A percentile compares a stretch with the other conserved stretches of the same genome.
Evolutionary conservation across 164 flowering plant species (phyloP).

Genomic region (Piper betle): DNA sequence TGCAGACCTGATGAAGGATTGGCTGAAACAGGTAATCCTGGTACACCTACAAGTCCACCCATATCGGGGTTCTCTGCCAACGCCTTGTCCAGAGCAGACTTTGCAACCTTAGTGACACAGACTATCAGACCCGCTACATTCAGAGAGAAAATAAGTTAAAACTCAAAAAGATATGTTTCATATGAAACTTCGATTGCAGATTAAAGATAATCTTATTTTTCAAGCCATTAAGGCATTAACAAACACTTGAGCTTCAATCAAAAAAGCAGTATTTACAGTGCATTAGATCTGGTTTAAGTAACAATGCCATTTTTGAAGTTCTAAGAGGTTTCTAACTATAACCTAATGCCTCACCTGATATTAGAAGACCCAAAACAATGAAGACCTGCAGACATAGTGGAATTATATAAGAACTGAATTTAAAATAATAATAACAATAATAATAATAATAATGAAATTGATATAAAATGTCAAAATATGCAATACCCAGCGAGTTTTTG

Average conservation of each 20-base stretch:
- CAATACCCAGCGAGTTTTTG: constrained; percentile 72
- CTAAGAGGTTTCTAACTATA: background rate
- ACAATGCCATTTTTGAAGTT: background rate
- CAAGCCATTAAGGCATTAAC: background rate
- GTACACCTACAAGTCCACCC: constrained; percentile 25
- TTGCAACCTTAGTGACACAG: constrained; percentile 65
- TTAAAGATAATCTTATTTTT: no score
- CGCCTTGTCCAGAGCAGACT: constrained; percentile 74
- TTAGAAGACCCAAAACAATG: constrained; percentile 27
- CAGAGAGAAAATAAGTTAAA: background rate
- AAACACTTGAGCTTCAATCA: background rate
- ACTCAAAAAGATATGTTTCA: background rate
- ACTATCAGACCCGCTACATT: constrained; percentile 51
- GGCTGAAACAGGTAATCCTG: constrained; percentile 29
- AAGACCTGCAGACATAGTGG: constrained; percentile 29
- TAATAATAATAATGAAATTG: background rate
- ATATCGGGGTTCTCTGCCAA: constrained; percentile 60
- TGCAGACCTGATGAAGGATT: constrained; percentile 40
- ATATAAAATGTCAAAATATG: background rate
- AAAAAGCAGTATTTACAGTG: background rate
- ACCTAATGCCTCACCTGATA: constrained; percentile 34
- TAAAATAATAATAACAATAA: background rate
- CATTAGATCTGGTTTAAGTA: background rate
- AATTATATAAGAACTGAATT: background rate
- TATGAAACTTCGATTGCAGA: no score